phyloP scores from a whole-genome alignment of 495 filamentous ascomycete genomes.

The Podospora anserina region DNA sequence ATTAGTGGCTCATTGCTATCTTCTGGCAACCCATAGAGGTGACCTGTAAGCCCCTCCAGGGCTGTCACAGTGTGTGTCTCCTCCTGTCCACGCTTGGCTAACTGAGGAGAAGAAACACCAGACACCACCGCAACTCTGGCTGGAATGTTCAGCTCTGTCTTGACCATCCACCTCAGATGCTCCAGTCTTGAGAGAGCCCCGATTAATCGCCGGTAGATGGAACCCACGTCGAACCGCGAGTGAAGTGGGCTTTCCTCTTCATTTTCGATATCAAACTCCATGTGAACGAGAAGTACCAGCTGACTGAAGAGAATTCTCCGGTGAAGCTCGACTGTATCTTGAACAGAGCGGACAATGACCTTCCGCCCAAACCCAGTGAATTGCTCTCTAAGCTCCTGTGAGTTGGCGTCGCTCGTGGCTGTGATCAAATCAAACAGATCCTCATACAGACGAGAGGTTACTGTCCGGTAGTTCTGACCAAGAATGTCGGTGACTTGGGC shows the following conservation, averaged over 20 bases:
- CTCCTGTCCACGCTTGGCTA: constrained; percentile 35
- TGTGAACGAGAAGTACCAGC: constrained; percentile 76
- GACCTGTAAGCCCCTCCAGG: constrained; percentile 49
- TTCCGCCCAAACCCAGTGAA: constrained; percentile 71
- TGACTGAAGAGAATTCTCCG: constrained; percentile 72
- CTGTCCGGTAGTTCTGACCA: constrained; percentile 53
- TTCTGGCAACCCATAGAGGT: constrained; percentile 47
- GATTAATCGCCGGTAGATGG: constrained; percentile 65
- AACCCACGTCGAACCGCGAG: constrained; percentile 60
- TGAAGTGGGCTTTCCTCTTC: constrained; percentile 57
- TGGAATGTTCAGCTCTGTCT: constrained; percentile 48
- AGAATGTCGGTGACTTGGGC: constrained; percentile 52
- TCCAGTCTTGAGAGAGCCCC: constrained; percentile 67
- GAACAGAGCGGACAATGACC: constrained; percentile 66
- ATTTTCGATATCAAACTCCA: constrained; percentile 72
- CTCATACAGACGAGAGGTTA: constrained; percentile 54
- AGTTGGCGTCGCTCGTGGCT: constrained; percentile 40
- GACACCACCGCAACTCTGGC: constrained; percentile 37
- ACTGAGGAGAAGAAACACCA: constrained; percentile 26
- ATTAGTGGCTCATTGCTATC: constrained; percentile 37
- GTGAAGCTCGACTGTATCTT: constrained; percentile 70
- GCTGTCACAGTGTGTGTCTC: constrained; percentile 46
- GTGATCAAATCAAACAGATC: constrained; percentile 41
- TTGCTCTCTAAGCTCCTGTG: constrained; percentile 37
- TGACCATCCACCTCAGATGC: constrained; percentile 77